A percentile compares a stretch with the other conserved stretches of the same genome.
Evolutionary conservation across 116 monocot species (phyloP).

Genomic region (Zostera marina): DNA sequence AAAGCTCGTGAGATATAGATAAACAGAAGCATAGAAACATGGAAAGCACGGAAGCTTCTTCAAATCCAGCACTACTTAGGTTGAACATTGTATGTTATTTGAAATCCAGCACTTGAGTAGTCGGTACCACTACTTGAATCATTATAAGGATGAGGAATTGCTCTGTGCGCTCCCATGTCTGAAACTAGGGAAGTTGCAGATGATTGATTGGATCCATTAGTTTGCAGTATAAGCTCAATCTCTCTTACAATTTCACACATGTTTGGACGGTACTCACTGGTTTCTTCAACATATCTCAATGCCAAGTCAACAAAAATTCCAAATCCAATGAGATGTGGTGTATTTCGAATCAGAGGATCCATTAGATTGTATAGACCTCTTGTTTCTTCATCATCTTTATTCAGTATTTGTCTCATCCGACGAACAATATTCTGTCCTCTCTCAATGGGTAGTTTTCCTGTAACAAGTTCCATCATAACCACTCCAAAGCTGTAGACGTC

Average conservation of each 20-base stretch:
- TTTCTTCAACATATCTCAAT: constrained; percentile 49
- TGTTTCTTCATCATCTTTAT: constrained; percentile 32
- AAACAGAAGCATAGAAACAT: too few species aligned
- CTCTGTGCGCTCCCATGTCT: constrained; percentile 19
- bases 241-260: constrained; percentile 82
- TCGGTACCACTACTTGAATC: constrained; percentile 17
- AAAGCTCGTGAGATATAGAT: too few species aligned
- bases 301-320: constrained; percentile 45
- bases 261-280: constrained; percentile 34
- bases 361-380: constrained; percentile 39
- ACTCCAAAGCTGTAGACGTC: constrained; percentile 91
- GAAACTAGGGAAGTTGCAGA: constrained; percentile 30
- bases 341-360: constrained; percentile 39
- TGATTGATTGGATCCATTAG: constrained; percentile 28
- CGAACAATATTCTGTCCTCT: constrained; percentile 55
- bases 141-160: constrained; percentile 21
- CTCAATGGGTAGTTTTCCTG: constrained; percentile 47
- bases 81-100: too few species aligned
- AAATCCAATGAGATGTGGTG: constrained; percentile 30
- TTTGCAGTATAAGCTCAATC: constrained; percentile 56
- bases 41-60: too few species aligned
- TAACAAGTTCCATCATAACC: constrained; percentile 70
- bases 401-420: constrained; percentile 23
- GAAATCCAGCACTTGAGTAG: constrained; percentile 7
- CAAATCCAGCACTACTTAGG: too few species aligned